A percentile compares a stretch with the other conserved stretches of the same genome.
Conservation (phyloP, 306 rosid genomes). For the Vigna radiata region DNA sequence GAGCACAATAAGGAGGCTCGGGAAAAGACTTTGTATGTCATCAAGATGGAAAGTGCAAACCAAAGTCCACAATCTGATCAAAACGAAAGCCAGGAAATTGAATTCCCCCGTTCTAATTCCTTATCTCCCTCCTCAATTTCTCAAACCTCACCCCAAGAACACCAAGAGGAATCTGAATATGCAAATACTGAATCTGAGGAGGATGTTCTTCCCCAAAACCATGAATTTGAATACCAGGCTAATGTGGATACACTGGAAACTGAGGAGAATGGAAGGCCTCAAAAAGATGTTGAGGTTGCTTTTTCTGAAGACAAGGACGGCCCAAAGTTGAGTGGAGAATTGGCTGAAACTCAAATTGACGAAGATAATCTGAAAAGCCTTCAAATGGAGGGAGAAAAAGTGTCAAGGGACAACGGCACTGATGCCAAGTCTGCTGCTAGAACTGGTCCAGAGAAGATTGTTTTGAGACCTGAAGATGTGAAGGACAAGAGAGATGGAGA, state of each 20-base stretch:
- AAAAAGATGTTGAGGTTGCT: slow-evolving; percentile 42
- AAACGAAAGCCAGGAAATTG: slow-evolving; percentile 45
- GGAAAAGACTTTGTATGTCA: slow-evolving; percentile 80
- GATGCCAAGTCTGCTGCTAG: slow-evolving; percentile 36
- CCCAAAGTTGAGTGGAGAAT: slow-evolving; percentile 50
- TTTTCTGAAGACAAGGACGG: slow-evolving; percentile 50
- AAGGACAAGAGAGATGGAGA: slow-evolving; percentile 67
- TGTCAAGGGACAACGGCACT: slow-evolving; percentile 53
- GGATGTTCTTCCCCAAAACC: slow-evolving; percentile 45
- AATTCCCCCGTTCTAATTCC: slow-evolving; percentile 35
- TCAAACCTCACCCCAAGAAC: slow-evolving; percentile 45
- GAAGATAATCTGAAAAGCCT: slow-evolving; percentile 55
- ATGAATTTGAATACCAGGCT: slow-evolving; percentile 49
- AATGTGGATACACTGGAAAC: slow-evolving; percentile 44
- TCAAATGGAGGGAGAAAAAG: slow-evolving; percentile 56
- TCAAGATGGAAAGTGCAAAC: slow-evolving; percentile 60
- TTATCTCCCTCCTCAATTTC: slow-evolving; percentile 39
- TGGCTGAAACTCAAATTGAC: slow-evolving; percentile 53
- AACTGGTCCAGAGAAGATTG: slow-evolving; percentile 57
- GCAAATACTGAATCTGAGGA: slow-evolving; percentile 56
- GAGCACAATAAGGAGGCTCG: slow-evolving; percentile 44
- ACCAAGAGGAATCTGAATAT: slow-evolving; percentile 56
- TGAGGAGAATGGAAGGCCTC: slow-evolving; percentile 46
- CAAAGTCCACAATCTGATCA: slow-evolving; percentile 56
- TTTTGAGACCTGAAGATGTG: slow-evolving; percentile 76